Percentiles rank a stretch among this genome's conserved stretches.
phyloP scores from a whole-genome alignment of 1,284 basidiomycete species.

The Dichomitus squalens region DNA sequence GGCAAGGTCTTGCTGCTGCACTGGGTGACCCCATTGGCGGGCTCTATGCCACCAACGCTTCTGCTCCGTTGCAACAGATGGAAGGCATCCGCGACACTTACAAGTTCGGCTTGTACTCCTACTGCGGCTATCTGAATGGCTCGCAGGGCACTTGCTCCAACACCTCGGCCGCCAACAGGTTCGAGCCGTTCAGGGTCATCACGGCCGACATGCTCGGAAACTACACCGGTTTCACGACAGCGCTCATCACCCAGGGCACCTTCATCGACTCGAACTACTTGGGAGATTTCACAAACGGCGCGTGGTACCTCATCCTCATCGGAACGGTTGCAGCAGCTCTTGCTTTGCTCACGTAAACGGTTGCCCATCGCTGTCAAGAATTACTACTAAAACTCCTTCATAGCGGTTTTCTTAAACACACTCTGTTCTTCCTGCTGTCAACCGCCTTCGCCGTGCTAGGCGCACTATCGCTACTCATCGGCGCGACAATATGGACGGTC shows the following conservation, averaged over 20 bases:
- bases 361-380: constrained; percentile 22
- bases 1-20: constrained; percentile 51
- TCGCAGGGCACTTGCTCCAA: constrained; percentile 68
- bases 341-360: constrained; percentile 60
- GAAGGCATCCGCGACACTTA: constrained; percentile 72
- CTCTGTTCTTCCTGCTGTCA: constrained; percentile 68
- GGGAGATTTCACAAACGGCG: constrained; percentile 63
- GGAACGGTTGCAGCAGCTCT: constrained; percentile 69
- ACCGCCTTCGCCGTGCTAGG: constrained; percentile 62
- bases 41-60: constrained; percentile 70
- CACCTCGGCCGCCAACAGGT: constrained; percentile 55
- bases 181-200: constrained; percentile 62
- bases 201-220: constrained; percentile 66
- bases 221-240: constrained; percentile 58
- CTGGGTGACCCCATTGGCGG: constrained; percentile 60
- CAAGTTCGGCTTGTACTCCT: constrained; percentile 76
- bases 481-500: constrained; percentile 75
- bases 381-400: not conserved
- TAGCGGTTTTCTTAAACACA: constrained; percentile 70
- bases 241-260: constrained; percentile 53
- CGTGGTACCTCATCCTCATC: constrained; percentile 75
- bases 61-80: constrained; percentile 56
- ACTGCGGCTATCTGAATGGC: constrained; percentile 69
- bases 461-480: constrained; percentile 65
- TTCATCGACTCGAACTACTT: constrained; percentile 67